Base-by-base conservation (phyloP, 2,329 filamentous ascomycete genomes). In the Taxawa tesnikishii region DNA sequence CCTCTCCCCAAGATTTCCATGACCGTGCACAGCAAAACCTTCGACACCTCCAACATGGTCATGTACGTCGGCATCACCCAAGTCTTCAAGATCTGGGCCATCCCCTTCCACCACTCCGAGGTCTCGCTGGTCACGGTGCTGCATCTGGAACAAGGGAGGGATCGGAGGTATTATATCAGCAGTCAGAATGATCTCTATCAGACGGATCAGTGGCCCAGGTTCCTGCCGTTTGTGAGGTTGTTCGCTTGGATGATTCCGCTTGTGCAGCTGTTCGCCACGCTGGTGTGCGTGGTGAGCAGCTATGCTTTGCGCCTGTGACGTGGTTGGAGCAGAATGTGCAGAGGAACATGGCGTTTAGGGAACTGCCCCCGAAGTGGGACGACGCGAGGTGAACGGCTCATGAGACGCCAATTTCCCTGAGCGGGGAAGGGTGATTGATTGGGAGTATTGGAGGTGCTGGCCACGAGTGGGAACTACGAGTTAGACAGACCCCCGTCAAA, bases 131-230 rank as follows among this genome's bases (percentile, higher is more conserved):
- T 55, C 15, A 53, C 44, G 15, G 42, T 49, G 6, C 44, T 57
- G 9, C 43, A 48, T 17, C 46, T 56, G 29, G 37, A 30, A 32
- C 32, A 38, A 5, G 6, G 17, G 15, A 17, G 27, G 8, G 28
- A 41, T 15, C 26, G 46, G 14, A 67, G 66, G 36, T 90, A 85
- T 58, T 81, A 77, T 50, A 87, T 93, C 40, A 55, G 64, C 5
- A 69, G 65, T 12, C 85, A 94, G 51, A 76, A 92, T 42, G 84
- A 94, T 49, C 58, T 87, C 6, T 93, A 93, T 48, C 82, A 88
- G 46, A 65, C 74, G 1, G 77, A 75, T 29, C 79, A 93, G 43
- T 78, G 77, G 40, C 60, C 88, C 38, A 77, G 78, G 44, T 90
- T 92, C 48, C 46, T 70, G 11, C 74, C 79, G 7, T 70, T 63